phyloP scores from a whole-genome alignment of 78 protist species.

The Paratrimastix pyriformis region DNA sequence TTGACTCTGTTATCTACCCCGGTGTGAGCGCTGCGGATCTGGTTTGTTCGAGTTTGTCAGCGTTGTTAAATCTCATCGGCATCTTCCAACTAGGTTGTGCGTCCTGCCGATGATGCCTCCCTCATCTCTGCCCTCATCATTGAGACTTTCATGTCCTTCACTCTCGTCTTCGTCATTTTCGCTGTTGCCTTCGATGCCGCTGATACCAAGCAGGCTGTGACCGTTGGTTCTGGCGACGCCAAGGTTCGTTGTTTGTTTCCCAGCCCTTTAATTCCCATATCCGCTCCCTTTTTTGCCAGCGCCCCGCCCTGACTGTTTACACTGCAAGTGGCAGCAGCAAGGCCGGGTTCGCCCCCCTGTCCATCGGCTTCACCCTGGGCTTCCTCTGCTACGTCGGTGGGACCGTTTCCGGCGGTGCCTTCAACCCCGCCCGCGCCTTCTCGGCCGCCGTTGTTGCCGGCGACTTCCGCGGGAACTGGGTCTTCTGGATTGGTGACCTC shows the following conservation, averaged over 20 bases:
- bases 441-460: not conserved
- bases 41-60: no score
- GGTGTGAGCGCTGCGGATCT: no score
- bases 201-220: conserved; percentile 28
- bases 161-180: conserved; percentile 49
- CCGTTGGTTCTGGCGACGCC: no score
- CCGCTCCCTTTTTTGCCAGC: no score
- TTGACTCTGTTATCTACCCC: conserved; percentile 33
- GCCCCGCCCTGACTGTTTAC: conserved; percentile 50
- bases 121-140: conserved; percentile 34
- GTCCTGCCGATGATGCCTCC: conserved; percentile 18
- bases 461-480: conserved; percentile 28
- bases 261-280: no score
- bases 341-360: conserved; percentile 55
- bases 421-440: conserved; percentile 49
- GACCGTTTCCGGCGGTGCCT: conserved; percentile 52
- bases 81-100: no score
- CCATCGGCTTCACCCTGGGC: conserved; percentile 58
- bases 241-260: no score
- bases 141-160: conserved; percentile 36
- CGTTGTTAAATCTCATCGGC: no score
- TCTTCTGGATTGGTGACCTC: conserved; percentile 43
- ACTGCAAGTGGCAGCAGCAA: conserved; percentile 41
- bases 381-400: conserved; percentile 50
- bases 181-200: conserved; percentile 50